phyloP scores from a whole-genome alignment of 768 basidiomycete genomes.

The Tulasnella calospora region DNA sequence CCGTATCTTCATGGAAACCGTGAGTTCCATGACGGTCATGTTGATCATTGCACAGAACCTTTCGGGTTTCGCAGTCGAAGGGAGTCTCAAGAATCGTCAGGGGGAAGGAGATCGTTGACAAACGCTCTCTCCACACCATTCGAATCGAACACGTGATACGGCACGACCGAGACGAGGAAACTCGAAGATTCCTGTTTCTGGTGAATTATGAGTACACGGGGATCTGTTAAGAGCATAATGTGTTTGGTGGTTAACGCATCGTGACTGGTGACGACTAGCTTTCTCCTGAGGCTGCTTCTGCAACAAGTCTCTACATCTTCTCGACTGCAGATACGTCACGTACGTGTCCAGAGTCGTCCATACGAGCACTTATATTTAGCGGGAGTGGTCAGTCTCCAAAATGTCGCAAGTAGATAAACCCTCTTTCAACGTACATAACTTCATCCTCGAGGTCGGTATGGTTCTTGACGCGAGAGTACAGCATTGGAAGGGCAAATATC shows the following conservation, averaged over 20 bases:
- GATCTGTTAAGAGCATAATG: too few relatives aligned
- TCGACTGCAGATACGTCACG: slow-evolving; percentile 27
- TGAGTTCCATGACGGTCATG: background rate
- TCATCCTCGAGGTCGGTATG: slow-evolving; percentile 48
- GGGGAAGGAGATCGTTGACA: background rate
- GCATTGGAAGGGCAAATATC: slow-evolving; percentile 66
- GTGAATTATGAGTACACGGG: too few relatives aligned
- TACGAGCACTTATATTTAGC: slow-evolving; percentile 27
- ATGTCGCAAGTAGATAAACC: background rate
- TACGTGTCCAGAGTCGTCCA: slow-evolving; percentile 32
- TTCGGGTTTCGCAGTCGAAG: background rate
- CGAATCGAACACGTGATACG: too few relatives aligned
- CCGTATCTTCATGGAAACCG: background rate
- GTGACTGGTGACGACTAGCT: background rate
- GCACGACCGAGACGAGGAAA: too few relatives aligned
- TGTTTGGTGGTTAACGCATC: background rate
- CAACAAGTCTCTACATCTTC: background rate
- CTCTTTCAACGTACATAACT: slow-evolving; percentile 43
- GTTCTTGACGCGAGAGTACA: slow-evolving; percentile 62
- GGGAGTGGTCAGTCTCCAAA: background rate
- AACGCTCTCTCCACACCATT: background rate
- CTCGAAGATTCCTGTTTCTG: too few relatives aligned
- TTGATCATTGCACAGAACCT: background rate
- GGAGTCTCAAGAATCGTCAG: background rate
- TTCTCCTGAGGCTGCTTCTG: background rate